Evolutionary conservation across 129 eudicot genomes (phyloP).

Genomic region (Kitagawia praeruptora): DNA sequence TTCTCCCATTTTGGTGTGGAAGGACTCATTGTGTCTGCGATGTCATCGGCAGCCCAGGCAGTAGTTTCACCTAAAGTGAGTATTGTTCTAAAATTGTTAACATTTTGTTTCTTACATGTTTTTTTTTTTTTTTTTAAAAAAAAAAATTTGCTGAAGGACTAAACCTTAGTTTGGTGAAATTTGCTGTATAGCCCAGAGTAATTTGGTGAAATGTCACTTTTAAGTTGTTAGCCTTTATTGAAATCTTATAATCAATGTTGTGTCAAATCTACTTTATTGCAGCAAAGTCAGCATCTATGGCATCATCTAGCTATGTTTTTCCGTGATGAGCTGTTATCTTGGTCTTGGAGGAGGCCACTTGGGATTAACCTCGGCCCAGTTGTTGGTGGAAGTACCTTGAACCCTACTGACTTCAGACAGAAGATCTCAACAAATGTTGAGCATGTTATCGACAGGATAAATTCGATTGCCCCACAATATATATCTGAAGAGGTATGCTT

Average conservation of each 20-base stretch:
- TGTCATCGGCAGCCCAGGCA: slow-evolving; percentile 98
- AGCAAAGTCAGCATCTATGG: slow-evolving; percentile 96
- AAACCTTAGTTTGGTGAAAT: not conserved
- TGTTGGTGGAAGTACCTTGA: slow-evolving; percentile 71
- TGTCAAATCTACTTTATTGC: slow-evolving; percentile 20
- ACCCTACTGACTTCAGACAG: slow-evolving; percentile 69
- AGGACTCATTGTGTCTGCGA: slow-evolving; percentile 88
- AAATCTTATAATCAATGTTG: not conserved
- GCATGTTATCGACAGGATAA: slow-evolving; percentile 65
- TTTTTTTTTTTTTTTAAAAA: no score
- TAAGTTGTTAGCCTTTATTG: not conserved
- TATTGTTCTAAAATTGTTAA: not conserved
- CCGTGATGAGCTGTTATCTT: slow-evolving; percentile 93
- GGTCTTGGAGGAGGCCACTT: slow-evolving; percentile 97
- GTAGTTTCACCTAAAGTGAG: slow-evolving; percentile 91
- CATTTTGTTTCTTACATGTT: no score
- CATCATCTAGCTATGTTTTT: slow-evolving; percentile 97
- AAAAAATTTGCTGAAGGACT: not conserved
- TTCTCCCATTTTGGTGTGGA: slow-evolving; percentile 94
- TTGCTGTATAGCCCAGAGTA: not conserved
- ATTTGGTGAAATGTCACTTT: not conserved
- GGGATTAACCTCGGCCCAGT: slow-evolving; percentile 76
- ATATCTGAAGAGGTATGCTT: slow-evolving; percentile 75
- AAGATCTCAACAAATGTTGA: slow-evolving; percentile 83
- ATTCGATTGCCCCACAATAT: slow-evolving; percentile 73